Base-by-base conservation (phyloP, 306 rosid genomes). In the Quercus parvula region DNA sequence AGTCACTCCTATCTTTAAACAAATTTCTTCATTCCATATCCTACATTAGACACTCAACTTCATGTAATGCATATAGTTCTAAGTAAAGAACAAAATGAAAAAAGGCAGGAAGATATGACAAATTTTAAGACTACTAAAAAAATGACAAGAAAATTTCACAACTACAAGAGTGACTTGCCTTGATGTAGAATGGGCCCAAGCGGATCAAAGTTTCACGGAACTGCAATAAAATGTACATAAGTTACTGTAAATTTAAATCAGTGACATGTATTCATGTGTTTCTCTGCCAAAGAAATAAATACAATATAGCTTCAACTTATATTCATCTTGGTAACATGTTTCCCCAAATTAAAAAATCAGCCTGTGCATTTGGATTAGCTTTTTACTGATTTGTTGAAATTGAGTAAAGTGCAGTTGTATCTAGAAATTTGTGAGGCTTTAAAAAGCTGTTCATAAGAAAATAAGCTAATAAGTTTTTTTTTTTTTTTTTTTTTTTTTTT, bases 131-230 rank as follows among this genome's bases (percentile, higher is more conserved):
- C 24, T 18, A 31, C 0, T 13, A 75, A 35, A 72, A 71, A 75
- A 77, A 75, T 58, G 15, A 18, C 15, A 35, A 70, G 73, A 74
- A 82, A 73, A 49, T 74, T 86, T 79, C 74, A 67, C 55, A 1
- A 64, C 14, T 3, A 71, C 35, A 51, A 2, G 74, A 86, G 82
- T 67, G 76, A 83, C 93, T 92, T 91, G 83, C 99, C 99, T 95
- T 95, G 77, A 90, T 68, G 81, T 95, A 95, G 93, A 95, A 95
- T 77, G 99, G 99, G 76, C 99, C 99, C 91, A 95, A 83, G 73
- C 57, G 86, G 81, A 95, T 93, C n/a, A 95, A 87, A 77, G 99
- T 95, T 90, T 95, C 86, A 10, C 99, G 93, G 83, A 95, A 95
- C 99, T 95, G 96, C 96, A 92, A 89, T 64, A 90, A 54, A 84